Evolutionary conservation across 2,329 filamentous ascomycete genomes (phyloP).

Genomic region (Grosmannia penicillata): DNA sequence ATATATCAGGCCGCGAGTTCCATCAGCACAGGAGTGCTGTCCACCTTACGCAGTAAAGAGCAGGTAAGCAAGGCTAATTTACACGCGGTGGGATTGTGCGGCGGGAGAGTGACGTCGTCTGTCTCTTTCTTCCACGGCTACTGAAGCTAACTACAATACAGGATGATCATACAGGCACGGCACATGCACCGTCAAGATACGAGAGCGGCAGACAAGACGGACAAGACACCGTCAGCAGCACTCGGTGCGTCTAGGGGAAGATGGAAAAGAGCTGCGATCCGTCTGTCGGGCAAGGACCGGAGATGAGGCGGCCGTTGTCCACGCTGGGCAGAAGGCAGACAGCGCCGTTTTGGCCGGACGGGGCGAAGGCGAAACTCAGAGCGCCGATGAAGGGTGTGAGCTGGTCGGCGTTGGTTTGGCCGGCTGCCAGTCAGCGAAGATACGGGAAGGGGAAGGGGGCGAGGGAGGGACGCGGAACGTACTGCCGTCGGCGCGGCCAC

Average conservation of each 20-base stretch:
- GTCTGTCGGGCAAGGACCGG: slow-evolving; percentile 17
- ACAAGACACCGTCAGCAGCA: too few species aligned
- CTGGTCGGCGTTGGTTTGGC: slow-evolving; percentile 31
- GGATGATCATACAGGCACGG: neutral
- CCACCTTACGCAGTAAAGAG: too few species aligned
- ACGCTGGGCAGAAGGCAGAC: slow-evolving; percentile 28
- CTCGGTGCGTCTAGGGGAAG: too few species aligned
- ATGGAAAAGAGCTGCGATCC: slow-evolving; percentile 18
- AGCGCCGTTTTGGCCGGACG: slow-evolving; percentile 24
- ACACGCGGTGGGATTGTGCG: too few species aligned
- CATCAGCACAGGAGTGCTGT: too few species aligned
- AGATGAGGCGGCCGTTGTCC: slow-evolving; percentile 14
- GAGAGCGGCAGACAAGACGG: neutral
- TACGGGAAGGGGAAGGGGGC: slow-evolving; percentile 6
- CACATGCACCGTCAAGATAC: neutral
- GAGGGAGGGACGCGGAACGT: slow-evolving; percentile 9
- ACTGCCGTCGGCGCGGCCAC: slow-evolving; percentile 33
- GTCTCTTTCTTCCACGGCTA: too few species aligned
- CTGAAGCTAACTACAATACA: too few species aligned
- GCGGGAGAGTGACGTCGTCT: too few species aligned
- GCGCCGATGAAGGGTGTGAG: slow-evolving; percentile 31
- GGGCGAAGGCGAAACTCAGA: slow-evolving; percentile 27
- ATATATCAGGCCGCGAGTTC: too few species aligned
- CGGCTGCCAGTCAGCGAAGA: slow-evolving; percentile 21
- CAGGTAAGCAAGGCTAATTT: too few species aligned